phyloP scores from a whole-genome alignment of 2,329 filamentous ascomycete genomes.

The Fonsecaea pedrosoi region DNA sequence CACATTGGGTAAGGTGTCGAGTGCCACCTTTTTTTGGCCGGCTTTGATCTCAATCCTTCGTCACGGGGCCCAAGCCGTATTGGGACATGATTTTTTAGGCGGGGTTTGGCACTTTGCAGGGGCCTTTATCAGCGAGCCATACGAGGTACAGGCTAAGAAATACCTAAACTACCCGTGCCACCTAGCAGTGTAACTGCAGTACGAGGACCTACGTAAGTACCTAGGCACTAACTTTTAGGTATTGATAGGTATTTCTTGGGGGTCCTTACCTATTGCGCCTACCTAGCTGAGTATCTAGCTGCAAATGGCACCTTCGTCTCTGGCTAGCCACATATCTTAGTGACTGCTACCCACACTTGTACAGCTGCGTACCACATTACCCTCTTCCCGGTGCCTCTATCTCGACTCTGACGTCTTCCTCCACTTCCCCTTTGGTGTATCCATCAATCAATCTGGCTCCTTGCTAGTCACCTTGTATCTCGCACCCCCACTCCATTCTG shows the following conservation, averaged over 20 bases:
- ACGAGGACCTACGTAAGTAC: not conserved
- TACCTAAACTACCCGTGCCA: not conserved
- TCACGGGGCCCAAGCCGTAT: constrained; percentile 8
- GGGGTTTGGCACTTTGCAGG: not conserved
- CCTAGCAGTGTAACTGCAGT: not conserved
- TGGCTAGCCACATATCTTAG: too few relatives aligned
- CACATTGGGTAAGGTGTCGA: constrained; percentile 10
- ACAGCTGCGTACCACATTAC: not conserved
- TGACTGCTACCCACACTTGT: too few relatives aligned
- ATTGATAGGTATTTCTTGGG: too few relatives aligned
- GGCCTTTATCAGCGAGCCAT: not conserved
- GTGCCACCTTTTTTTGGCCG: constrained; percentile 2
- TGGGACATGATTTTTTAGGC: constrained; percentile 1
- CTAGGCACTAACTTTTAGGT: too few relatives aligned
- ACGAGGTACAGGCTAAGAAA: not conserved
- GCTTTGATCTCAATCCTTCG: not conserved
- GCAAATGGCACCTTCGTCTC: too few relatives aligned
- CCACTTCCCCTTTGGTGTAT: not conserved
- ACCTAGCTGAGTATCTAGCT: not conserved
- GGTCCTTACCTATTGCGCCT: not conserved
- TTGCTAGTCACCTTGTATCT: not conserved
- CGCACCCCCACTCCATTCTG: constrained; percentile 4
- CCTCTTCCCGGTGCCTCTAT: too few relatives aligned
- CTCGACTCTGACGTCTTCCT: not conserved
- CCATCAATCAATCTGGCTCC: not conserved